Percentiles rank a stretch among this genome's conserved stretches.
phyloP scores from a whole-genome alignment of 768 basidiomycete genomes.

The Serendipita sp. region DNA sequence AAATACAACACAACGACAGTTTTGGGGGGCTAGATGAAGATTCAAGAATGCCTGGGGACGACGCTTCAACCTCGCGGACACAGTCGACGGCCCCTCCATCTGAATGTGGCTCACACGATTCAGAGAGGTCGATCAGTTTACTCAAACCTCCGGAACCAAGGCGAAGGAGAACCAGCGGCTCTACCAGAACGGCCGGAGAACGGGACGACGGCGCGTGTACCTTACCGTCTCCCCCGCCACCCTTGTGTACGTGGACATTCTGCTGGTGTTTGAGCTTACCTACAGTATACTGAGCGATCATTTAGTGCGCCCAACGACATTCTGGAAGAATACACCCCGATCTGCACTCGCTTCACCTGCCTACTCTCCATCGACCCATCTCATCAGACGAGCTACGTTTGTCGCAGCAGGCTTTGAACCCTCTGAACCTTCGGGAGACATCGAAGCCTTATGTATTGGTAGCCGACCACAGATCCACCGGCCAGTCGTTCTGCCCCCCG shows the following conservation, averaged over 20 bases:
- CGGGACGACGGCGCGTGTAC: background rate
- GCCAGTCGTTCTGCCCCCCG: slow-evolving; percentile 13
- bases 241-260: background rate
- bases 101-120: slow-evolving; percentile 3
- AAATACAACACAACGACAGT: background rate
- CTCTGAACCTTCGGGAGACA: slow-evolving; percentile 35
- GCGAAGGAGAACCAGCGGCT: background rate
- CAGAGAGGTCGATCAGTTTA: background rate
- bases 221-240: background rate
- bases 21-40: background rate
- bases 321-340: slow-evolving; percentile 58
- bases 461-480: slow-evolving; percentile 14
- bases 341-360: slow-evolving; percentile 56
- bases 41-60: background rate
- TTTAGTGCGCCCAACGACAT: slow-evolving; percentile 63
- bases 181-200: background rate
- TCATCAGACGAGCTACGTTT: slow-evolving; percentile 62
- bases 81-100: background rate
- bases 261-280: background rate
- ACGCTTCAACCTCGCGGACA: background rate
- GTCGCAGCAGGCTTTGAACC: slow-evolving; percentile 58
- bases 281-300: background rate
- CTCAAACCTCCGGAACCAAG: slow-evolving; percentile 3
- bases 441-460: slow-evolving; percentile 21
- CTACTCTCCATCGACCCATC: slow-evolving; percentile 57